phyloP scores from a whole-genome alignment of 2,329 filamentous ascomycete species.

The Ramularia collo-cygni region DNA sequence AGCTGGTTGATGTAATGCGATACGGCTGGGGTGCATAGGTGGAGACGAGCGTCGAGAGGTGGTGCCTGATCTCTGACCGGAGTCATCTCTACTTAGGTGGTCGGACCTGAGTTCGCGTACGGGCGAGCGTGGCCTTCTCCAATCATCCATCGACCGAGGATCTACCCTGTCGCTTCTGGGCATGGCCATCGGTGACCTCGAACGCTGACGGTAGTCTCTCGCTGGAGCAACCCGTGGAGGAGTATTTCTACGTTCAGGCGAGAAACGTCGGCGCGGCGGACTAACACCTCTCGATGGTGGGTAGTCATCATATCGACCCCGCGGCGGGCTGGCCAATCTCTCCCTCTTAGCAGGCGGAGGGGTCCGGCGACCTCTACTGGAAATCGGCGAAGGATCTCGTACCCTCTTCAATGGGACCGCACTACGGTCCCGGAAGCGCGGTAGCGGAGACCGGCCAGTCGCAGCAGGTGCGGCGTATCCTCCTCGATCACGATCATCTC shows the following conservation, averaged over 20 bases:
- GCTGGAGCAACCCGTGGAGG: conserved; percentile 24
- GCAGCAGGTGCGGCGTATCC: conserved; percentile 11
- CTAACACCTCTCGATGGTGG: conserved; percentile 33
- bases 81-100: conserved; percentile 41
- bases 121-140: conserved; percentile 49
- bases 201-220: conserved; percentile 42
- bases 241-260: conserved; percentile 33
- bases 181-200: conserved; percentile 46
- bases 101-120: conserved; percentile 27
- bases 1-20: conserved; percentile 31
- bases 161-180: conserved; percentile 43
- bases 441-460: conserved; percentile 33
- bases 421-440: conserved; percentile 37
- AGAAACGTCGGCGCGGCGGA: conserved; percentile 36
- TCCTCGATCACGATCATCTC: conserved; percentile 26
- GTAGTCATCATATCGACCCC: conserved; percentile 40
- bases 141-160: conserved; percentile 41
- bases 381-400: conserved; percentile 41
- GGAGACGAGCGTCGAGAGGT: conserved; percentile 59
- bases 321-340: conserved; percentile 34
- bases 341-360: conserved; percentile 36
- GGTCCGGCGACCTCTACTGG: conserved; percentile 40
- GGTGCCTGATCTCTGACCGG: conserved; percentile 47
- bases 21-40: conserved; percentile 48
- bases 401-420: conserved; percentile 38